A percentile compares a stretch with the other conserved stretches of the same genome.
phyloP scores from a whole-genome alignment of 768 basidiomycete genomes.

The Auriscalpium orientale region DNA sequence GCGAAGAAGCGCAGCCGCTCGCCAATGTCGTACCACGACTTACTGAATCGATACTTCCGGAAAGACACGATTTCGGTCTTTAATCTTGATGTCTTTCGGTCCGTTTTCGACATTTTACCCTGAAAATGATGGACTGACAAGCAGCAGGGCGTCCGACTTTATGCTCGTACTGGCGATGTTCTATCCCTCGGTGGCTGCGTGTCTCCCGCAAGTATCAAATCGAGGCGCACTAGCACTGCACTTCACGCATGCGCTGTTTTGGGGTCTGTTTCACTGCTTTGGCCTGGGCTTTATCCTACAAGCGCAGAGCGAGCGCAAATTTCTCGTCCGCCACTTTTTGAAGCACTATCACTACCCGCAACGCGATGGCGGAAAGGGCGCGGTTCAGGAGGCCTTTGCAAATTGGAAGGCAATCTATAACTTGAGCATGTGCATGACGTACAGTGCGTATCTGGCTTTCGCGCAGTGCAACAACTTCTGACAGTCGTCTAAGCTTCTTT shows the following conservation, averaged over 20 bases:
- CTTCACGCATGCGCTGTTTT: conserved; percentile 74
- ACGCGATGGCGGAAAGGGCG: conserved; percentile 61
- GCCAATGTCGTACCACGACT: conserved; percentile 70
- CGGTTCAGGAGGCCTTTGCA: conserved; percentile 86
- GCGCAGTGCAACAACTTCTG: background rate
- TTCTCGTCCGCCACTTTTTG: conserved; percentile 87
- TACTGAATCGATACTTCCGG: conserved; percentile 84
- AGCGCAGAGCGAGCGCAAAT: conserved; percentile 81
- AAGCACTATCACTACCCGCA: conserved; percentile 89
- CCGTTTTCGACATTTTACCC: conserved; percentile 15
- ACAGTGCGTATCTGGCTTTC: conserved; percentile 44
- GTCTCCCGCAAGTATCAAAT: conserved; percentile 53
- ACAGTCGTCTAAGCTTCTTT: conserved; percentile 60
- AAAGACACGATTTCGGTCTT: conserved; percentile 75
- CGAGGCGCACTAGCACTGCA: conserved; percentile 52
- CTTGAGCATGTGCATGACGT: conserved; percentile 90
- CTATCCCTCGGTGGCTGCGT: conserved; percentile 53
- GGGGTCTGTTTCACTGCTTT: conserved; percentile 84
- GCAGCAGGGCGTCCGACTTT: conserved; percentile 70
- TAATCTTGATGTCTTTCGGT: conserved; percentile 86
- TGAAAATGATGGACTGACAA: background rate
- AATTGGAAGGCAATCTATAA: conserved; percentile 97
- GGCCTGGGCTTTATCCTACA: conserved; percentile 79
- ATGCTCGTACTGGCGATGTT: conserved; percentile 68
- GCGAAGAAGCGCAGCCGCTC: conserved; percentile 13